Evolutionary conservation across 164 flowering plant genomes (phyloP).

Genomic region (Kalanchoe fedtschenkoi): DNA sequence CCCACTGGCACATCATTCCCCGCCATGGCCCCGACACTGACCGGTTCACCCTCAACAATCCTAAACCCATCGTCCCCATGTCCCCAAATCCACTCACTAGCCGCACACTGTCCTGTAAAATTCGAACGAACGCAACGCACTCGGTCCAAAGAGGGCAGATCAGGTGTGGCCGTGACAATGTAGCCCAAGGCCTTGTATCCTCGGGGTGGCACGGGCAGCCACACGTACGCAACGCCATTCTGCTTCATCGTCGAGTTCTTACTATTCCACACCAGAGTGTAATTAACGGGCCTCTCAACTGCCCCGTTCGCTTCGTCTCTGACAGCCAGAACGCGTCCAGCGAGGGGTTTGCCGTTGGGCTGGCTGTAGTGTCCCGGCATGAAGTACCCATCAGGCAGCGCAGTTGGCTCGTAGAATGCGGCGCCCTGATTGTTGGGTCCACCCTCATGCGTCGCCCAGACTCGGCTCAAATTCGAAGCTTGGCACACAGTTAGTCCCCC

Average conservation of each 20-base stretch:
- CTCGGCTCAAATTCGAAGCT: constrained; percentile 42
- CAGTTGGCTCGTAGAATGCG: constrained; percentile 53
- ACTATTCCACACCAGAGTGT: constrained; percentile 59
- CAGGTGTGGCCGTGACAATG: too few relatives aligned
- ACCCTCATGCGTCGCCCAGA: constrained; percentile 65
- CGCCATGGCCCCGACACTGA: too few relatives aligned
- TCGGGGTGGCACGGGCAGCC: constrained; percentile 72
- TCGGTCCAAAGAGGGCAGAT: too few relatives aligned
- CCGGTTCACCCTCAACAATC: too few relatives aligned
- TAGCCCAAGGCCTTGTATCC: too few relatives aligned
- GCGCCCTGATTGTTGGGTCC: constrained; percentile 61
- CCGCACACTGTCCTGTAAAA: too few relatives aligned
- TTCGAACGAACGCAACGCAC: too few relatives aligned
- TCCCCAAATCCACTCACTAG: too few relatives aligned
- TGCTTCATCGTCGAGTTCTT: constrained; percentile 42
- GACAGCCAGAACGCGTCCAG: constrained; percentile 30
- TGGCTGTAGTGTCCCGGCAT: constrained; percentile 64
- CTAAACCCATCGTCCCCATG: too few relatives aligned
- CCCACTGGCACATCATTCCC: too few relatives aligned
- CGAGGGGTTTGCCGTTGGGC: constrained; percentile 54
- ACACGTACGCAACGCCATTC: constrained; percentile 44
- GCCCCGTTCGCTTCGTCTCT: constrained; percentile 7
- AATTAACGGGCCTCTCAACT: constrained; percentile 46
- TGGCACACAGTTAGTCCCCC: constrained; percentile 55
- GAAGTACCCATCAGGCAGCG: constrained; percentile 49